Evolutionary conservation across 768 basidiomycete genomes (phyloP), one percentile per base, ranked within the genome.

Genomic region (Suillus paluster): DNA sequence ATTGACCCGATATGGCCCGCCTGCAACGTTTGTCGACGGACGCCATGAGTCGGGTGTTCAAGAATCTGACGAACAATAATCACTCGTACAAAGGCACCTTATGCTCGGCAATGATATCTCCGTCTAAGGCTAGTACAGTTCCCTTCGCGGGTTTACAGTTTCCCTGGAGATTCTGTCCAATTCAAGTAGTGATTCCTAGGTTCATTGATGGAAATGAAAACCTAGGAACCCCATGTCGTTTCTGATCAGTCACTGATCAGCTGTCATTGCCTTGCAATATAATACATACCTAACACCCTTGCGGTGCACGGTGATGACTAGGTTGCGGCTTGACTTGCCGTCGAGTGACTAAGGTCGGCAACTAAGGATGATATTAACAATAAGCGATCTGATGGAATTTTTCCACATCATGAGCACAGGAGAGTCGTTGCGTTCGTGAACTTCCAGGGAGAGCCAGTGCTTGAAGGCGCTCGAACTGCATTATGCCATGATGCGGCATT

Each of bases 181-280:
- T 55, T 55, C 23, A 41, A 55, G 54, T 27, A 55, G 11, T 39
- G 25, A 55, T 55, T 55, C 54, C 54, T 55, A 55, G 54, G 54
- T 25, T 55, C 25, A 25, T 15, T 39, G 19, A 55, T 39, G 54
- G 54, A 55, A 25, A 55, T 55, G 54, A 39, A 55, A 55, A 55
- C 54, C 54, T 27, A 55, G 54, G 54, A 55, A 55, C 33, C 52
- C 4, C 52, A 33, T 53, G 52, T 50, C n/a, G 19, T 50, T 10
- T 14, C 30, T 33, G 52, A 53, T 55, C 23, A 39, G 54, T 39
- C 36, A 54, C 36, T n/a, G n/a, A n/a, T 30, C 19, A 11, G 49
- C 36, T 55, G 53, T 39, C 53, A 55, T 54, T 17, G 36, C 15
- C 36, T 38, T 23, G 17, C 48, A 9, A 12, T 12, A 11, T 19